Conservation (phyloP, 768 basidiomycete genomes). For the Phlegmacium glaucopus region DNA sequence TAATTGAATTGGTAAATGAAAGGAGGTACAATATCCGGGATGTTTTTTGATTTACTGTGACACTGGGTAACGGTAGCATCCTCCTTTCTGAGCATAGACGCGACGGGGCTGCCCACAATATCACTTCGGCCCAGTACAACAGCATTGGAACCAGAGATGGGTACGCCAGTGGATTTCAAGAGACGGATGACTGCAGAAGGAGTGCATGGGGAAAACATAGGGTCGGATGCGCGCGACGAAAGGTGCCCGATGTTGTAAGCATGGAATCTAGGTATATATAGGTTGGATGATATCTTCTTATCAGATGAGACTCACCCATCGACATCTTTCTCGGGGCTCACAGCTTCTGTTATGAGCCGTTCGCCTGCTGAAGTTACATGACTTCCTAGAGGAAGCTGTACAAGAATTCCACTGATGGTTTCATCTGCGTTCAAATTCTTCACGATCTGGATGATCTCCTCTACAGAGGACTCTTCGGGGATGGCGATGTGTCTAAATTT, state of each 20-base stretch:
- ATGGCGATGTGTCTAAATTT: slow-evolving; percentile 76
- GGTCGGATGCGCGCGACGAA: slow-evolving; percentile 83
- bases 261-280: slow-evolving; percentile 69
- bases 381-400: slow-evolving; percentile 90
- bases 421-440: slow-evolving; percentile 82
- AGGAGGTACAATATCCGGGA: slow-evolving; percentile 68
- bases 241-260: slow-evolving; percentile 97
- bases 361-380: slow-evolving; percentile 82
- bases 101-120: slow-evolving; percentile 95
- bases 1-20: not conserved
- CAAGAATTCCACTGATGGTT: slow-evolving; percentile 82
- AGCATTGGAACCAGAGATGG: slow-evolving; percentile 73
- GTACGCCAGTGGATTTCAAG: slow-evolving; percentile 80
- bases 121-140: slow-evolving; percentile 97
- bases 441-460: slow-evolving; percentile 75
- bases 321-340: slow-evolving; percentile 93
- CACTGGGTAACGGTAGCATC: slow-evolving; percentile 98
- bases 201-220: slow-evolving; percentile 93
- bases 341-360: slow-evolving; percentile 89
- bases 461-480: slow-evolving; percentile 64
- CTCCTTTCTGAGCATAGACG: slow-evolving; percentile 81
- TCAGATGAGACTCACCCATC: slow-evolving; percentile 66
- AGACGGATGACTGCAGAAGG: slow-evolving; percentile 90
- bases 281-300: not conserved
- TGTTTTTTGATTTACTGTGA: slow-evolving; percentile 84